Percentiles rank a stretch among this genome's conserved stretches.
Conservation (phyloP, 345 rosid genomes). For the Citrus hindsii region DNA sequence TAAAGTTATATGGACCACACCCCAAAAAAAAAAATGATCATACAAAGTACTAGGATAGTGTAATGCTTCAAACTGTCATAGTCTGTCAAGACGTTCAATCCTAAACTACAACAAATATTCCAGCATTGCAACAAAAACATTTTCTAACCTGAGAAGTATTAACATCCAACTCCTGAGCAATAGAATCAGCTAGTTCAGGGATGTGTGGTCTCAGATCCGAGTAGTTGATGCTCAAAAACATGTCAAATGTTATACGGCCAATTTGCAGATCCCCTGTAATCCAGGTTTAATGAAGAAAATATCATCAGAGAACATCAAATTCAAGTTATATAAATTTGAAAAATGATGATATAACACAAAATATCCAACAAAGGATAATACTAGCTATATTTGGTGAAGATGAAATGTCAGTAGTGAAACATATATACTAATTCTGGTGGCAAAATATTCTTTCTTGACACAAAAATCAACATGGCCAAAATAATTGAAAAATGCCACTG, state of each 20-base stretch:
- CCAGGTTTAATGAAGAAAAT: conserved; percentile 12
- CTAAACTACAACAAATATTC: conserved; percentile 1
- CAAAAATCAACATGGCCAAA: not conserved
- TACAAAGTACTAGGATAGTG: not conserved
- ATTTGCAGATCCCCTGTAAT: conserved; percentile 44
- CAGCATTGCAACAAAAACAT: conserved; percentile 2
- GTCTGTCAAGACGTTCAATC: not conserved
- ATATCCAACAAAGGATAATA: not conserved
- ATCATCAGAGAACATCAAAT: conserved; percentile 9
- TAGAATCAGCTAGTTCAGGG: conserved; percentile 39
- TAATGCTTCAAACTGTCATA: not conserved
- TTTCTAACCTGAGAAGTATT: conserved; percentile 59
- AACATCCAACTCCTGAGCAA: conserved; percentile 55
- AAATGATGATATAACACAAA: not conserved
- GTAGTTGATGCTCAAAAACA: conserved; percentile 44
- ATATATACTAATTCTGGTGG: not conserved
- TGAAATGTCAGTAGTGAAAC: not conserved
- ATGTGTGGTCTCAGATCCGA: conserved; percentile 55
- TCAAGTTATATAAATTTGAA: not conserved
- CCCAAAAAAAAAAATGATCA: not conserved
- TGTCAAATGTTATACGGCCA: conserved; percentile 59
- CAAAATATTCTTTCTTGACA: not conserved
- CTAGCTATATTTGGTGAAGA: not conserved
- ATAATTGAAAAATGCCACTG: not conserved
- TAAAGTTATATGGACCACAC: not conserved